Evolutionary conservation across 192 early-diverging fungal species (phyloP), one percentile per base, ranked within the genome.

Genomic region (Coemansia sp.): DNA sequence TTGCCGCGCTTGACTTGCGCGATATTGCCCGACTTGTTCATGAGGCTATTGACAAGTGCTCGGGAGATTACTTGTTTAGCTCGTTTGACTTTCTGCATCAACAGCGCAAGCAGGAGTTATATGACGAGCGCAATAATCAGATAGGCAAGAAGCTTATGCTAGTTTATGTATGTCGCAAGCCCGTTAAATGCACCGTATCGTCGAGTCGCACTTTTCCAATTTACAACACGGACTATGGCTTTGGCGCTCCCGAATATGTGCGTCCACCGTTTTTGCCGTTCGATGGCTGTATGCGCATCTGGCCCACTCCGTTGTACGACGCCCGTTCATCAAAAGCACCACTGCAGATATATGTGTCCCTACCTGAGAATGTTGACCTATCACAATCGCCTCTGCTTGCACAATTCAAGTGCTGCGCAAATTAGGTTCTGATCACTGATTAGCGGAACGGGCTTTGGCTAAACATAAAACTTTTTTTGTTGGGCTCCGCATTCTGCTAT

Each of bases 211-310:
- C 58, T 8, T 81, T 81, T 41, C 78, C 72, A 2, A 81, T 81
- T 24, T 81, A 81, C 27, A 52, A 71, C 54, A 58, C 61, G 3
- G 72, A 81, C 63, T 81, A 69, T 62, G 78, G 78, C 2, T 74
- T 71, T 68, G 78, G 78, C 8, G 19, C 54, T 24, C 78, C 78
- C 14, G 68, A 53, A 22, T 74, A 74, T 48, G 72, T 81, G 26
- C 72, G 78, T 2, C 72, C 78, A 47, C 78, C 78, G 12, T 81
- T 65, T 38, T 52, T 81, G 23, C 78, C 78, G 0, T 81, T 65
- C 14, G 78, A 81, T 26, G 78, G 78, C 3, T 81, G 78, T 48
- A n/a, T 74, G 72, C 72, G 78, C 27, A 59, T 81, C 38, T 81
- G 78, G 78, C 78, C 78, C 0, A 73, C 72, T 0, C 78, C 78